phyloP scores from a whole-genome alignment of 345 rosid species.

The Cardamine chenopodiifolia region DNA sequence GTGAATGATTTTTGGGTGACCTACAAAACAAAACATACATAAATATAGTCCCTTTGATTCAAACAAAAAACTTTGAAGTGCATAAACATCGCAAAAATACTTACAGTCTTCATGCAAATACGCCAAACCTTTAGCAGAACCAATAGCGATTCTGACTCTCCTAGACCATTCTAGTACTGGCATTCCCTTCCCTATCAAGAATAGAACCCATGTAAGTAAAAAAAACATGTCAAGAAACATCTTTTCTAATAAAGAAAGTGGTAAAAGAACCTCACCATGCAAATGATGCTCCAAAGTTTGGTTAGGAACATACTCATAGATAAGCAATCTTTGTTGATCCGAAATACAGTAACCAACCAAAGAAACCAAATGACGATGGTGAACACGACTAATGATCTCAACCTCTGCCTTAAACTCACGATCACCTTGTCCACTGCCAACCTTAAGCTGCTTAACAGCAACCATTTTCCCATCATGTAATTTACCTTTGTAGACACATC shows the following conservation, averaged over 20 bases:
- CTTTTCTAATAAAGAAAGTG: background rate
- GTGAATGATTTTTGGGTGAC: constrained; percentile 94
- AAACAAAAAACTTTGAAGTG: background rate
- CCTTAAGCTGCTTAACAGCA: constrained; percentile 94
- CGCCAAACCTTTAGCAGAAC: constrained; percentile 97
- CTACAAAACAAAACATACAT: constrained; percentile 44
- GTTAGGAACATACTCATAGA: constrained; percentile 90
- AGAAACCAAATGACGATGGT: constrained; percentile 92
- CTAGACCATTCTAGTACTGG: constrained; percentile 78
- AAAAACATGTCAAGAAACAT: constrained; percentile 2
- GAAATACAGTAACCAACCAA: constrained; percentile 83
- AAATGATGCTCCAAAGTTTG: constrained; percentile 92
- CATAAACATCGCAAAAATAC: constrained; percentile 35
- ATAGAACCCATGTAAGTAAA: background rate
- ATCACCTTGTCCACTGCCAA: constrained; percentile 97
- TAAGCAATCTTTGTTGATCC: constrained; percentile 66
- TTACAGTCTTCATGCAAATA: constrained; percentile 96
- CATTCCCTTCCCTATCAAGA: constrained; percentile 53
- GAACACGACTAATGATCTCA: constrained; percentile 94
- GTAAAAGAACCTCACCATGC: constrained; percentile 59
- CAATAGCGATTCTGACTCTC: constrained; percentile 85
- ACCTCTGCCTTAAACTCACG: constrained; percentile 95
- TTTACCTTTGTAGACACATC: constrained; percentile 77
- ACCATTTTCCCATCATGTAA: constrained; percentile 59
- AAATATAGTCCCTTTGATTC: background rate